Base-by-base conservation (phyloP, 192 early-diverging fungal species). In the Coemansia sp. region DNA sequence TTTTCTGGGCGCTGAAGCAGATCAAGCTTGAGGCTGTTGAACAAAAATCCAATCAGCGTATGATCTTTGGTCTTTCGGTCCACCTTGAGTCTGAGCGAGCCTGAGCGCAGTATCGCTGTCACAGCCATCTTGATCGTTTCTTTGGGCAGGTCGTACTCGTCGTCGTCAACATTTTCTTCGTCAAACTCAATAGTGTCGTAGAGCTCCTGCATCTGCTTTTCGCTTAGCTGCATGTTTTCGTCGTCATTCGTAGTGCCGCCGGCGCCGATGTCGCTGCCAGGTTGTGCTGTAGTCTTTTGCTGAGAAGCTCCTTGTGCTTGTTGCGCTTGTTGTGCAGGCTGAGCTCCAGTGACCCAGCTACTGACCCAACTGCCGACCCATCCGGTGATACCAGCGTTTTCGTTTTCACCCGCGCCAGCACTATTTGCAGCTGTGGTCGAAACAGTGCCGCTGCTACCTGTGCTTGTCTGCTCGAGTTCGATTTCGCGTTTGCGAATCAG, bases 111-210 rank as follows among this genome's bases (percentile, higher is more conserved):
- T 28, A 85, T 75, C 17, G 90, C 93, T 9, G 87, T 83, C 0
- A 90, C 76, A 0, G 86, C 77, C 52, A 91, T 76, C 37, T 89
- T 81, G 28, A 90, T 85, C 3, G 89, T 89, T 55, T 89, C 86
- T 18, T 66, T 45, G 36, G 77, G 83, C 45, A 79, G 61, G 43
- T 81, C 75, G 28, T 81, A 83, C n/a, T 75, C 73, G 22, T 62
- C 71, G 9, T 71, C 83, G 2, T 82, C 73, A 7, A 90, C 67
- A 1, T 89, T 86, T 0, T 90, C 85, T 61, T 95, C 94, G 72
- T 98, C 92, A 74, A 91, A 98, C 60, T 98, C 96, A 62, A 98
- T 98, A 8, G 93, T 93, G 36, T 96, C 90, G 84, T 94, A 96
- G 14, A 98, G 85, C 76, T 96, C 91, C 68, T 94, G 88, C 58